These are phyloP conservation scores for Fusarium aywerte DNA, from an alignment of 2,329 filamentous ascomycete genomes.

Conservation along the genomic window DNA sequence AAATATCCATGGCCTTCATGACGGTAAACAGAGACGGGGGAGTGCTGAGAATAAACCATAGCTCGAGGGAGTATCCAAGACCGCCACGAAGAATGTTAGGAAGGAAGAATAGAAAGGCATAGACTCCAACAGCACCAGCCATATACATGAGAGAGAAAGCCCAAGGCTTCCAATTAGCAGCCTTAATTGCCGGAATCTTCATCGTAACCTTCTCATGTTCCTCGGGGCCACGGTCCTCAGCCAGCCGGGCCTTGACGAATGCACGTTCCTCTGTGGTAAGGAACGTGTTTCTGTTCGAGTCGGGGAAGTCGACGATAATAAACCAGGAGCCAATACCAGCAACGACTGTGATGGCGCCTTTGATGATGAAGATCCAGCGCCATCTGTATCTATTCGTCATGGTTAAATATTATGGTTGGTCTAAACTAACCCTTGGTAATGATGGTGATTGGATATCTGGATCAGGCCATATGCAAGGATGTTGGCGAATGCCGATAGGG, in stretches of 20 bases:
- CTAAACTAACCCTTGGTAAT: slow-evolving; percentile 26
- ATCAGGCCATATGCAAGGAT: slow-evolving; percentile 32
- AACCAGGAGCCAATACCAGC: slow-evolving; percentile 32
- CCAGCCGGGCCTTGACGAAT: slow-evolving; percentile 22
- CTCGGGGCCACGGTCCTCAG: slow-evolving; percentile 15
- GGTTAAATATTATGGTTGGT: rapidly evolving
- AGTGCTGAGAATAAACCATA: slow-evolving; percentile 22
- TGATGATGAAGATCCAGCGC: slow-evolving; percentile 37
- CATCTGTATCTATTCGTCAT: neutral
- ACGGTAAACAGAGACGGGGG: slow-evolving; percentile 19
- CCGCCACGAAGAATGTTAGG: slow-evolving; percentile 19
- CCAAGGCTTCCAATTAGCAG: slow-evolving; percentile 32
- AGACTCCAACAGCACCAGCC: slow-evolving; percentile 31
- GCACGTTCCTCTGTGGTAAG: slow-evolving; percentile 17
- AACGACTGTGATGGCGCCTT: slow-evolving; percentile 26
- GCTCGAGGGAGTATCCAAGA: slow-evolving; percentile 23
- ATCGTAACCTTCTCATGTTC: slow-evolving; percentile 18
- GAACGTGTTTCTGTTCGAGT: slow-evolving; percentile 26
- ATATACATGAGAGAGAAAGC: slow-evolving; percentile 32
- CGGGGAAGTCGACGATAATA: slow-evolving; percentile 36
- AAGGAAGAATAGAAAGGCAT: slow-evolving; percentile 22
- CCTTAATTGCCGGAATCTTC: slow-evolving; percentile 7
- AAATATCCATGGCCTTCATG: slow-evolving; percentile 22
- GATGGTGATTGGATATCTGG: slow-evolving; percentile 19
- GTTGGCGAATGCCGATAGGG: slow-evolving; percentile 23